Evolutionary conservation across 2,329 filamentous ascomycete genomes (phyloP), one percentile per base, ranked within the genome.

Genomic region (Colletotrichum godetiae): DNA sequence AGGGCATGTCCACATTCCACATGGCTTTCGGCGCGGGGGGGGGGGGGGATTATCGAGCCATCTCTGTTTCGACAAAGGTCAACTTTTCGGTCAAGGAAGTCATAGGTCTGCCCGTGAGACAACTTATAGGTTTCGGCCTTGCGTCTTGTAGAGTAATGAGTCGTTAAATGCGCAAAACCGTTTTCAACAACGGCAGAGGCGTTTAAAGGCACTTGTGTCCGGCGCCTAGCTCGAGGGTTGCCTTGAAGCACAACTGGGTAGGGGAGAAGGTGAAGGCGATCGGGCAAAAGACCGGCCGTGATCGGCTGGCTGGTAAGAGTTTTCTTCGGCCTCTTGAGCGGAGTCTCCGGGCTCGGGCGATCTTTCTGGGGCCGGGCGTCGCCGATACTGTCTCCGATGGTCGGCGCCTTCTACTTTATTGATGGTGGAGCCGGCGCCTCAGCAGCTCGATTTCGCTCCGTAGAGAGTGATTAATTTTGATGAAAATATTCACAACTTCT

Each of bases 341-440:
- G 33, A 42, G 22, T 24, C 35, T 27, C 35, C 46, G 57, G 46
- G 11, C 37, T 42, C 59, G 24, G 56, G 29, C 65, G 29, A 56
- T 29, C 10, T 11, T 27, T 62, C 19, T 24, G 59, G 42, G 42
- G 46, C 68, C 69, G 65, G 49, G 13, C 71, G 13, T 29, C 24
- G 11, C 60, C 19, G 61, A 46, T 7, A n/a, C 19, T 35, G 27
- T 10, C 56, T 73, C 71, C 67, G 67, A 65, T 71, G 10, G 57
- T 73, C 70, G 58, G 67, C 67, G 55, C 29, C 31, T 22, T n/a
- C n/a, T 10, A 24, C 19, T 42, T 7, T 19, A 6, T 10, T 8
- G 5, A 27, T 15, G 42, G 59, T 73, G 66, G 66, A 37, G 52
- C 15, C 12, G 27, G 13, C 15, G 22, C 24, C 35, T 10, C 19